Percentiles rank a stretch among this genome's conserved stretches.
phyloP scores from a whole-genome alignment of 495 filamentous ascomycete species.

The Hyaloscypha hepaticicola region DNA sequence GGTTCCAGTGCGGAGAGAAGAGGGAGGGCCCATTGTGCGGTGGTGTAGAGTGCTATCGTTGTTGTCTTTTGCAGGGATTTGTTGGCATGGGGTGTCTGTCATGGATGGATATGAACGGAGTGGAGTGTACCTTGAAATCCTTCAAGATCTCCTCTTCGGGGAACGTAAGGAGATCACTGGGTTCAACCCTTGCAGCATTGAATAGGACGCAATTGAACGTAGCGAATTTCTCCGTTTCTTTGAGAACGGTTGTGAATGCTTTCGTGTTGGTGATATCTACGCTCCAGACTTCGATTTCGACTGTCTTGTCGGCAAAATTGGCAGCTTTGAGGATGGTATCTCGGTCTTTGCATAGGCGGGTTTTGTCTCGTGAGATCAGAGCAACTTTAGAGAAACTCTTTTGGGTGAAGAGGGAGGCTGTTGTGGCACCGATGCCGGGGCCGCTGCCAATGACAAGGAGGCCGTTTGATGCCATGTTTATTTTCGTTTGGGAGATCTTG shows the following conservation, averaged over 20 bases:
- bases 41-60: constrained; percentile 38
- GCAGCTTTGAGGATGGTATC: constrained; percentile 28
- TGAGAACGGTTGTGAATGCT: constrained; percentile 31
- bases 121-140: constrained; percentile 39
- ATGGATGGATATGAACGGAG: neutral
- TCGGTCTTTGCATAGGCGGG: constrained; percentile 36
- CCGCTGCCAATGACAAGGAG: constrained; percentile 43
- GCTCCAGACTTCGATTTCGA: constrained; percentile 34
- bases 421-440: constrained; percentile 41
- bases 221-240: constrained; percentile 29
- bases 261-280: constrained; percentile 37
- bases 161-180: constrained; percentile 32
- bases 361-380: constrained; percentile 38
- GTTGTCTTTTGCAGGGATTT: constrained; percentile 33
- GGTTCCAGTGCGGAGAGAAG: constrained; percentile 30
- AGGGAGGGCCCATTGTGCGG: constrained; percentile 38
- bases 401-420: constrained; percentile 38
- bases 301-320: constrained; percentile 7
- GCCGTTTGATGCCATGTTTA: neutral
- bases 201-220: constrained; percentile 39
- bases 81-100: neutral
- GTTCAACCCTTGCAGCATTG: constrained; percentile 41
- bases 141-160: constrained; percentile 38
- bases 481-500: neutral
- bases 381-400: constrained; percentile 40